These are phyloP conservation scores for Dendrothele bispora DNA, from an alignment of 768 basidiomycete genomes.

Conservation along the genomic window DNA sequence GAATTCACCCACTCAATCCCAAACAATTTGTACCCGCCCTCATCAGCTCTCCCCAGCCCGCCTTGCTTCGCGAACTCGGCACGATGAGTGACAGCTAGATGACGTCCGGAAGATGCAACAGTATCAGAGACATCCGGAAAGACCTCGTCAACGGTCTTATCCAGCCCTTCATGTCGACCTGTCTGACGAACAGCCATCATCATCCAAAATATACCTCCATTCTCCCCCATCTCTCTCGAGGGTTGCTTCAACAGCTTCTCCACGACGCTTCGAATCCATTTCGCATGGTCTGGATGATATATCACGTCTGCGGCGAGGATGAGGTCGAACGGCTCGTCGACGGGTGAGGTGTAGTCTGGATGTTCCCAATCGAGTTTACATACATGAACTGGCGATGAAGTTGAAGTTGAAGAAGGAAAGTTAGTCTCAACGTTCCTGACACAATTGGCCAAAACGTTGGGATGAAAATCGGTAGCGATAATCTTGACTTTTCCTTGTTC, in stretches of 20 bases:
- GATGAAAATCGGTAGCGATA: slow-evolving; percentile 78
- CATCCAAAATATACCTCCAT: slow-evolving; percentile 65
- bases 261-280: slow-evolving; percentile 67
- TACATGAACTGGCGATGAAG: slow-evolving; percentile 42
- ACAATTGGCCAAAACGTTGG: slow-evolving; percentile 72
- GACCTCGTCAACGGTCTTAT: slow-evolving; percentile 51
- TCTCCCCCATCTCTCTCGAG: slow-evolving; percentile 4
- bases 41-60: slow-evolving; percentile 67
- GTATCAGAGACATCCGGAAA: slow-evolving; percentile 36
- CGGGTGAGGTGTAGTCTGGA: slow-evolving; percentile 33
- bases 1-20: slow-evolving; percentile 64
- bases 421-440: slow-evolving; percentile 58
- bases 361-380: slow-evolving; percentile 69
- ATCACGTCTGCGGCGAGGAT: slow-evolving; percentile 81
- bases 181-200: slow-evolving; percentile 69
- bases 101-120: slow-evolving; percentile 8
- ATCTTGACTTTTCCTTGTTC: slow-evolving; percentile 30
- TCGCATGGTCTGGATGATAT: slow-evolving; percentile 69
- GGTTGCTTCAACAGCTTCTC: slow-evolving; percentile 44
- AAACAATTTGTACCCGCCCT: slow-evolving; percentile 67
- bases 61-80: slow-evolving; percentile 48
- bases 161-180: slow-evolving; percentile 61
- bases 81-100: slow-evolving; percentile 46
- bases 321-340: slow-evolving; percentile 55
- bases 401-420: slow-evolving; percentile 20